Evolutionary conservation across 2,329 filamentous ascomycete genomes (phyloP), one percentile per base, ranked within the genome.

Genomic region (Simplicillium aogashimaense): DNA sequence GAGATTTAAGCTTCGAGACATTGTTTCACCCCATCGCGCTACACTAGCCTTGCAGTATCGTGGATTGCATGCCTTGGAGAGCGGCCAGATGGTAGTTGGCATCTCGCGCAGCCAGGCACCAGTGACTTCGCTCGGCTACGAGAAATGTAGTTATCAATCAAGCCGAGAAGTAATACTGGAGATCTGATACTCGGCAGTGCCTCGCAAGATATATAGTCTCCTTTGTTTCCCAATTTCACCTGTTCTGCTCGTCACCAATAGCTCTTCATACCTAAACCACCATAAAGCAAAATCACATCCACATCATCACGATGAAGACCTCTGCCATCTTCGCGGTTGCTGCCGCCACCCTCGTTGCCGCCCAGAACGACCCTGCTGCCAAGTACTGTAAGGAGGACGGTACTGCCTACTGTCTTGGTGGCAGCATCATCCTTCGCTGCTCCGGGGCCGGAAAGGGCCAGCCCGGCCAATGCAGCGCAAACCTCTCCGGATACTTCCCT

Each of bases 361-460:
- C 28, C 34, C 14, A 31, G 18, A 25, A 35, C 15, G 33, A 28
- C 29, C n/a, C 34, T 29, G 39, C 39, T 29, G 39, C 35, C 50
- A 53, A 50, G 40, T 72, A 66, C 51, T 54, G 53, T 38, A 55
- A 56, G 45, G 50, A 64, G 35, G 60, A 66, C 46, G 61, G 28
- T n/a, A 33, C 57, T 15, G 57, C 56, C 37, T 71, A 61, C 57
- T 72, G 67, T 50, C 47, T 66, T 28, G 43, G 46, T n/a, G 60
- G 56, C 31, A 63, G 65, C 47, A 67, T 69, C 53, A 70, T 72
- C 55, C 59, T 71, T 45, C 60, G 64, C 36, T 70, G 66, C 51
- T 57, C 59, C 40, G 57, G 47, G 30, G 53, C 56, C 28, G 48
- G 47, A 28, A 40, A 55, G 14, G 67, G 61, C 36, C 56, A 60